Base-by-base conservation (phyloP, 2,329 filamentous ascomycete species). In the Coniochaeta sp. region DNA sequence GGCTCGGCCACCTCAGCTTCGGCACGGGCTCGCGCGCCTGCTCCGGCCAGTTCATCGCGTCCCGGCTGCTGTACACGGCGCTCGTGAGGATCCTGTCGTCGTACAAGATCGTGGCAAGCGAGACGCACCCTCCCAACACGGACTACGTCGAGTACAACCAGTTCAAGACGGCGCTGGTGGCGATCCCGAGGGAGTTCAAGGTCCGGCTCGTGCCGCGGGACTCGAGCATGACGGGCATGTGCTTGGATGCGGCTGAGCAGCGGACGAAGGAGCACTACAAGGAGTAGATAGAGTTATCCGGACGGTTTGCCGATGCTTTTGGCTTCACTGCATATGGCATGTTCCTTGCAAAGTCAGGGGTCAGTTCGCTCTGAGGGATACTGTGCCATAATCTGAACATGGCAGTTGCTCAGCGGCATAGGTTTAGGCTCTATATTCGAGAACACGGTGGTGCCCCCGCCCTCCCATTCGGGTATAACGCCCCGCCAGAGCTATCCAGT, bases 81-180 rank as follows among this genome's bases (percentile, higher is more conserved):
- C 69, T 84, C 0, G 69, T 82, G 7, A 75, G 81, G 3, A 69
- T 83, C 1, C 63, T 83, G n/a, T 72, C 74, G 3, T 73, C 74
- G 9, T 83, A 80, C 69, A 75, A 73, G 63, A 78, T 82, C 59
- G 75, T 81, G 34, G 74, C 81, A 26, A 77, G 74, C 64, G 72
- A 78, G 57, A 65, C 68, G 0, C 71, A 78, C 50, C 82, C 83
- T 0, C 83, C 83, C 0, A 86, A 84, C 63, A 85, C 82, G 0
- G 82, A 86, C 66, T 86, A 86, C 62, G 79, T 86, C 4, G 82
- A 86, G 5, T 86, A 86, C 65, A 86, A 86, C 64, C 76, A 81
- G 65, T 79, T 84, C 65, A 85, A 86, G 70, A 79, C 77, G 1
- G 83, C 83, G 0, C 65, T 86, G 36, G 83, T 86, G 14, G 83